Evolutionary conservation across 2,329 filamentous ascomycete species (phyloP), one percentile per base, ranked within the genome.

Genomic region (Fusarium protoensiforme): DNA sequence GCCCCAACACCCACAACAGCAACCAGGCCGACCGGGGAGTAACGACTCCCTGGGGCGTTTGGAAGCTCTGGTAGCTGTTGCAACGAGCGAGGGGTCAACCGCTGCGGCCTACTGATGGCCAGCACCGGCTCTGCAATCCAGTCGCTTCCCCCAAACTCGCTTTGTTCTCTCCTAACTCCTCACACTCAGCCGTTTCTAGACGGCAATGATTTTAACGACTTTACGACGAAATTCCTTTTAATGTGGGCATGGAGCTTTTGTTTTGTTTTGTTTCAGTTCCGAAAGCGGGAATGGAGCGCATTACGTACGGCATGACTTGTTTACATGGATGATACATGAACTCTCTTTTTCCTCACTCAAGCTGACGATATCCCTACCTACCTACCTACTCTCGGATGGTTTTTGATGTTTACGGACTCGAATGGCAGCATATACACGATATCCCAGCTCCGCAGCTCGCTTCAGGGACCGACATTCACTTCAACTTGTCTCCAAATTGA

Each of bases 61-160:
- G 6, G 84, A 86, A 62, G 83, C 84, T 1, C 75, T 86, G 22
- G 84, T 86, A 14, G 84, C 84, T 10, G 84, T 85, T 39, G 84
- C 84, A 9, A 85, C 84, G 1, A 83, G 84, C 46, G 84, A 86
- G 64, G 83, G 84, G 22, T 82, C 82, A 22, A 84, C 83, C 2
- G 83, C 84, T 2, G 80, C 83, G 1, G 84, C 84, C 0, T 85
- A 84, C 57, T 85, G 27, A 14, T 14, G 14, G 20, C 27, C 27
- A 60, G 46, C 14, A n/a, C 14, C 14, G 16, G 22, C 54, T 31
- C 27, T 31, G 27, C n/a, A 27, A 14, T 43, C 57, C 20, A 43
- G 43, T 46, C 13, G 27, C 10, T 18, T 58, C 18, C 35, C n/a
- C 11, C 18, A 10, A 43, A 58, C 27, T 35, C 36, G 33, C 31